phyloP scores from a whole-genome alignment of 2,329 filamentous ascomycete species.

The Phialophora verrucosa region DNA sequence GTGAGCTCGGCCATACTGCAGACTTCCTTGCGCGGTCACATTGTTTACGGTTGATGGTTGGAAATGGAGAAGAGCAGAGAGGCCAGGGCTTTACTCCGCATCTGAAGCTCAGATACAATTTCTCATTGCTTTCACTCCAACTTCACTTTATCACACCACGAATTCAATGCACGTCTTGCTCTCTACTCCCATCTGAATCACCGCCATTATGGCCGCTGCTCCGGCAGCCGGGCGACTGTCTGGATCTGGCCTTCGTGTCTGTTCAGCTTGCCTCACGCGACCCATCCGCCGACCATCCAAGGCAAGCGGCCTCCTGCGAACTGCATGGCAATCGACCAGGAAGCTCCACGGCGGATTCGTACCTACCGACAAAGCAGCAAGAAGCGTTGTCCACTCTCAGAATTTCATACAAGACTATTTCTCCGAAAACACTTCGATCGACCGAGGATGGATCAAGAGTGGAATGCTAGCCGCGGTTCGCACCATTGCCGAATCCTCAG shows the following conservation, averaged over 20 bases:
- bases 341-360: slow-evolving; percentile 34
- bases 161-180: slow-evolving; percentile 11
- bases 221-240: slow-evolving; percentile 32
- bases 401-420: slow-evolving; percentile 40
- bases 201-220: slow-evolving; percentile 28
- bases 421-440: slow-evolving; percentile 40
- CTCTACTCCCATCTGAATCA: slow-evolving; percentile 20
- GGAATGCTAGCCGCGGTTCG: slow-evolving; percentile 36
- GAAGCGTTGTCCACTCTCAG: slow-evolving; percentile 28
- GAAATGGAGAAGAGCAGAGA: not conserved
- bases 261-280: slow-evolving; percentile 29
- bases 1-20: slow-evolving; percentile 47
- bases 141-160: slow-evolving; percentile 8
- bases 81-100: not conserved
- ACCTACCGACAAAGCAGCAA: slow-evolving; percentile 12
- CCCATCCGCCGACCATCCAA: slow-evolving; percentile 22
- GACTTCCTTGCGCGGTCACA: not conserved
- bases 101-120: slow-evolving; percentile 3
- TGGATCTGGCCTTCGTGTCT: slow-evolving; percentile 23
- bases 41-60: not conserved
- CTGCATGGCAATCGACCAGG: slow-evolving; percentile 31
- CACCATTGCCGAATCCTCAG: slow-evolving; percentile 27
- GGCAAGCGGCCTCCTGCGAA: slow-evolving; percentile 27
- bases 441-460: slow-evolving; percentile 39
- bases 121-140: not conserved